Percentiles rank a stretch among this genome's conserved stretches.
phyloP scores from a whole-genome alignment of 345 rosid species.

The Noccaea bulbosa region DNA sequence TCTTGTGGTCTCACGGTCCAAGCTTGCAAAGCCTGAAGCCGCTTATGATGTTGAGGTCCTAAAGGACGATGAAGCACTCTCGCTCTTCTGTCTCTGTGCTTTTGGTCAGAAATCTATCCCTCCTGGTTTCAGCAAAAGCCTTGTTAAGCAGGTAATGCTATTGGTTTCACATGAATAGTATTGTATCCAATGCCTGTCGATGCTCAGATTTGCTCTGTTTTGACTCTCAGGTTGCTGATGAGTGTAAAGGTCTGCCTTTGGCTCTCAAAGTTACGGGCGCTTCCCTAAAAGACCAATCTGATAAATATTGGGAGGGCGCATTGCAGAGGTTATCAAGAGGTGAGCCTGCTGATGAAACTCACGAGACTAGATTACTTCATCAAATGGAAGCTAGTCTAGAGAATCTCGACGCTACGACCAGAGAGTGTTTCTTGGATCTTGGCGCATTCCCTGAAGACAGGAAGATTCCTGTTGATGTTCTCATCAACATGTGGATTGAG shows the following conservation, averaged over 20 bases:
- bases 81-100: slow-evolving; percentile 76
- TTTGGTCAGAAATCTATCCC: slow-evolving; percentile 71
- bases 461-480: slow-evolving; percentile 84
- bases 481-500: slow-evolving; percentile 89
- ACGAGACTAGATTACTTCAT: slow-evolving; percentile 66
- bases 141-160: slow-evolving; percentile 68
- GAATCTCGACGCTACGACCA: slow-evolving; percentile 53
- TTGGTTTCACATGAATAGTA: not conserved
- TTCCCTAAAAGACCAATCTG: slow-evolving; percentile 63
- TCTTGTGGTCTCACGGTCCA: slow-evolving; percentile 77
- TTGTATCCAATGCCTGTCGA: not conserved
- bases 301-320: slow-evolving; percentile 74
- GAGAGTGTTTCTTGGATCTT: slow-evolving; percentile 86
- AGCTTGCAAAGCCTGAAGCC: slow-evolving; percentile 49
- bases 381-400: slow-evolving; percentile 77
- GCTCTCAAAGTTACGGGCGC: slow-evolving; percentile 97
- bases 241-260: slow-evolving; percentile 92
- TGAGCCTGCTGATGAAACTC: slow-evolving; percentile 76
- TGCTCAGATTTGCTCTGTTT: slow-evolving; percentile 27
- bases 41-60: slow-evolving; percentile 68
- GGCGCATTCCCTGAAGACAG: slow-evolving; percentile 97
- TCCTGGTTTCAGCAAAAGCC: slow-evolving; percentile 48
- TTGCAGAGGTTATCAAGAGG: slow-evolving; percentile 63
- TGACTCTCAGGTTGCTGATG: slow-evolving; percentile 61
- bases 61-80: slow-evolving; percentile 63